These are phyloP conservation scores for Penicillium sp. DNA, from an alignment of 2,329 filamentous ascomycete species.

Conservation along the genomic window DNA sequence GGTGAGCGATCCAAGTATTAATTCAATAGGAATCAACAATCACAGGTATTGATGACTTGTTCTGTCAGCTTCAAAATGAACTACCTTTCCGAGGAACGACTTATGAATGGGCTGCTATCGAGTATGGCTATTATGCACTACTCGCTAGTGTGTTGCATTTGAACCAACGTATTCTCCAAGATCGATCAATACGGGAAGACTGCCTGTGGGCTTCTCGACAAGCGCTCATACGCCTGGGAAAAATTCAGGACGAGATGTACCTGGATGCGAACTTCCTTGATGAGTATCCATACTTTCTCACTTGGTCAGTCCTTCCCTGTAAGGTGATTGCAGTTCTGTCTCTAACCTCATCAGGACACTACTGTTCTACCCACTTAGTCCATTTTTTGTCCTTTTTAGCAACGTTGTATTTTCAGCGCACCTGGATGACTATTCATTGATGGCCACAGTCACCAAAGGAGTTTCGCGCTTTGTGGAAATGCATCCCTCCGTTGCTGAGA, in stretches of 20 bases:
- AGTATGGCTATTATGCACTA: slow-evolving; percentile 1
- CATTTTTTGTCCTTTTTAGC: not conserved
- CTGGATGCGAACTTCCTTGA: not conserved
- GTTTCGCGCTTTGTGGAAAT: not conserved
- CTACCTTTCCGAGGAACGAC: not conserved
- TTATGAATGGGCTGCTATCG: slow-evolving; percentile 1
- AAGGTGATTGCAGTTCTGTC: too few relatives aligned
- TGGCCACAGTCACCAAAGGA: not conserved
- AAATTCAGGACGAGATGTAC: not conserved
- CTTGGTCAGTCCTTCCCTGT: not conserved
- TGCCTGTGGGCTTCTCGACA: not conserved
- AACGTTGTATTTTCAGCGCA: not conserved
- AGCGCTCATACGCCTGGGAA: not conserved
- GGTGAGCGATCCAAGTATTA: too few relatives aligned
- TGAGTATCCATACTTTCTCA: not conserved
- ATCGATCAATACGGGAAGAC: not conserved
- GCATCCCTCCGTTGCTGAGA: not conserved
- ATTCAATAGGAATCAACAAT: not conserved
- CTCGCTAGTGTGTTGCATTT: not conserved
- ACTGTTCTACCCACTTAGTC: not conserved
- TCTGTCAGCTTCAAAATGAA: slow-evolving; percentile 2
- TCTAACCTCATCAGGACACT: not conserved
- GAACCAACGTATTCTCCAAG: too few relatives aligned
- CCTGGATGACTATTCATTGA: not conserved
- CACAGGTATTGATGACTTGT: not conserved